Conservation (phyloP, 2,329 filamentous ascomycete species). For the Ophiostoma fasciatum region DNA sequence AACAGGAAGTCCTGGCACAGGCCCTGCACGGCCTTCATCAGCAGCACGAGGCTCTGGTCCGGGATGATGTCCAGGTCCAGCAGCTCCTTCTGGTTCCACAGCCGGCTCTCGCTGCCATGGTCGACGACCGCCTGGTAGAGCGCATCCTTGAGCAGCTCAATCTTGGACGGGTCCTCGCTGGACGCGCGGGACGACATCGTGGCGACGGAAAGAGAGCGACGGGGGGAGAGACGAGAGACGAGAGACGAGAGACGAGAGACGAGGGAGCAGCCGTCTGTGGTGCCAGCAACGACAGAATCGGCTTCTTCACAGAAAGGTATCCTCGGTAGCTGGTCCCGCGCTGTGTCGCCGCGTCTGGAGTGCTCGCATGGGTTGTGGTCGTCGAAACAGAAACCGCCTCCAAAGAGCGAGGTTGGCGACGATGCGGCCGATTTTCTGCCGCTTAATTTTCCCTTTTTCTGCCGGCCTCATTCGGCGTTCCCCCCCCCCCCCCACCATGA, state of each 20-base stretch:
- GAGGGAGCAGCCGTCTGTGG: too few relatives aligned
- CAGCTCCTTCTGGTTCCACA: constrained; percentile 45
- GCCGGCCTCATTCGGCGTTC: too few relatives aligned
- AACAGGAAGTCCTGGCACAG: constrained; percentile 47
- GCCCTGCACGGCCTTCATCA: constrained; percentile 40
- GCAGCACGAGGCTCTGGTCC: constrained; percentile 36
- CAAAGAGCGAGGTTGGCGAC: neutral
- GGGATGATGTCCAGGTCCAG: constrained; percentile 42
- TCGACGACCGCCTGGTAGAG: constrained; percentile 42
- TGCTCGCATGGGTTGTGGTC: too few relatives aligned
- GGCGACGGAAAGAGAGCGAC: neutral
- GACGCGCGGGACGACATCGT: constrained; percentile 11
- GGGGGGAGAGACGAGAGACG: neutral
- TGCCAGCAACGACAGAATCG: too few relatives aligned
- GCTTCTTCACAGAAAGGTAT: too few relatives aligned
- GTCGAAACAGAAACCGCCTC: neutral
- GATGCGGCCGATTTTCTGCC: constrained; percentile 5
- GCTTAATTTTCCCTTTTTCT: neutral
- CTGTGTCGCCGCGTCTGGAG: too few relatives aligned
- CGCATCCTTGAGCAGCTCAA: constrained; percentile 37
- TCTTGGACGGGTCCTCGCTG: constrained; percentile 23
- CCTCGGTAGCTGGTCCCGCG: too few relatives aligned
- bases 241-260: too few relatives aligned
- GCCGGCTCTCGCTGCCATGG: constrained; percentile 28
- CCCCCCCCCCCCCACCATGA: constrained; percentile 6